Percentiles rank a stretch among this genome's conserved stretches.
phyloP scores from a whole-genome alignment of 2,329 filamentous ascomycete species.

The Colletotrichum ledebouriae region DNA sequence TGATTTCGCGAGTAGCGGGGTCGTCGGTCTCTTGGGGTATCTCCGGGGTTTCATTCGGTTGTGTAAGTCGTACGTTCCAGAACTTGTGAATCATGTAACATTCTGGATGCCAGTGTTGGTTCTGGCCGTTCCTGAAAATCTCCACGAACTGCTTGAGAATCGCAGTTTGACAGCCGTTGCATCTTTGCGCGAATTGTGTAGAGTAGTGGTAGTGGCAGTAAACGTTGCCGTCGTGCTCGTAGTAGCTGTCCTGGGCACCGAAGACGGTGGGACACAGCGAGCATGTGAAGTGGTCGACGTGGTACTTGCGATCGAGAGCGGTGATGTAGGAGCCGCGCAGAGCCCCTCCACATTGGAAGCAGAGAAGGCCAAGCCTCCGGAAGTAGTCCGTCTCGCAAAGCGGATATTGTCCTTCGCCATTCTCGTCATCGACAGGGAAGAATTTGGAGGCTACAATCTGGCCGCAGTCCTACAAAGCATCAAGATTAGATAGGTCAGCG shows the following conservation, averaged over 20 bases:
- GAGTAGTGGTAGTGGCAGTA: conserved; percentile 99
- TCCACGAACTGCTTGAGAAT: conserved; percentile 99
- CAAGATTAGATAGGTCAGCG: conserved; percentile 25
- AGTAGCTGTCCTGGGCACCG: conserved; percentile 97
- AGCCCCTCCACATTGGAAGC: conserved; percentile 91
- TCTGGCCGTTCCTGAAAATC: conserved; percentile 97
- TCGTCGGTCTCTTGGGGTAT: conserved; percentile 62
- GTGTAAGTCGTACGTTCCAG: conserved; percentile 93
- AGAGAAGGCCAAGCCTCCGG: conserved; percentile 88
- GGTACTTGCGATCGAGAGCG: conserved; percentile 96
- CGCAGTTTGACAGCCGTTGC: conserved; percentile 95
- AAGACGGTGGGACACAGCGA: conserved; percentile 98
- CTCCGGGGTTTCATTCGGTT: conserved; percentile 66
- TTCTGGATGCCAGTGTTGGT: conserved; percentile 99
- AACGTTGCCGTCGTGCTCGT: conserved; percentile 95
- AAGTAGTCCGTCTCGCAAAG: conserved; percentile 99
- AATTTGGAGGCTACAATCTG: conserved; percentile 99
- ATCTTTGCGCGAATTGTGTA: conserved; percentile 94
- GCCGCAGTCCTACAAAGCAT: conserved; percentile 81
- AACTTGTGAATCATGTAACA: conserved; percentile 99
- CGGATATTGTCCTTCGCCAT: conserved; percentile 88
- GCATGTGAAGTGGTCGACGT: conserved; percentile 99
- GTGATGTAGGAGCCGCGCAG: conserved; percentile 98
- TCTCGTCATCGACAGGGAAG: conserved; percentile 94
- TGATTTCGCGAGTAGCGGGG: conserved; percentile 76